These are phyloP conservation scores for Colletotrichum agaves DNA, from an alignment of 2,329 filamentous ascomycete genomes.

Conservation along the genomic window DNA sequence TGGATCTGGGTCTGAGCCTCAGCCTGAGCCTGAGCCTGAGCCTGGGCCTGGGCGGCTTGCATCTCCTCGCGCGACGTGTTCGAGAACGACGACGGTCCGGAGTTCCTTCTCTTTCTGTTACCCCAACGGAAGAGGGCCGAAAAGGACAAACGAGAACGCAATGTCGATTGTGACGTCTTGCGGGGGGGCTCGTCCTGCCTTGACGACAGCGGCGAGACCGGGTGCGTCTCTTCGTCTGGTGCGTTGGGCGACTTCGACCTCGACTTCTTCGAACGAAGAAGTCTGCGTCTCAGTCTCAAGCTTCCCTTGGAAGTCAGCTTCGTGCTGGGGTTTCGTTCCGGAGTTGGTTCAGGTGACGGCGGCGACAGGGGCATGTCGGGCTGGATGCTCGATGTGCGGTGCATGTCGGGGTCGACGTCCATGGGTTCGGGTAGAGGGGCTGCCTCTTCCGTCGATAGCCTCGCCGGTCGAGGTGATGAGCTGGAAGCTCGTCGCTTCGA, in stretches of 20 bases:
- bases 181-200: conserved; percentile 60
- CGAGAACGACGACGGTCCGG: conserved; percentile 81
- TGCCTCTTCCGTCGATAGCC: conserved; percentile 40
- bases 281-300: conserved; percentile 46
- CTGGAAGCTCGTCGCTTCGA: conserved; percentile 57
- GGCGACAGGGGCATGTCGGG: conserved; percentile 41
- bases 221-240: conserved; percentile 50
- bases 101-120: conserved; percentile 65
- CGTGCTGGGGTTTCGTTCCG: conserved; percentile 12
- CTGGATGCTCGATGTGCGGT: conserved; percentile 60
- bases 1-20: conserved; percentile 32
- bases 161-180: conserved; percentile 66
- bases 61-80: conserved; percentile 94
- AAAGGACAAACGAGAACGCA: conserved; percentile 65
- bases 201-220: conserved; percentile 48
- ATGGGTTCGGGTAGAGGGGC: conserved; percentile 32
- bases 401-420: conserved; percentile 47
- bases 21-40: conserved; percentile 37
- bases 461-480: conserved; percentile 47
- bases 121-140: conserved; percentile 81
- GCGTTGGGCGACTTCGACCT: conserved; percentile 61
- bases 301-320: conserved; percentile 43
- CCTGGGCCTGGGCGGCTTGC: conserved; percentile 48
- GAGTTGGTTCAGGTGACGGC: conserved; percentile 1
- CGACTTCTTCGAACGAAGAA: conserved; percentile 59